Percentiles rank a stretch among this genome's conserved stretches.
These are phyloP conservation scores for Rugonectria rugulosa DNA, from an alignment of 2,329 filamentous ascomycete genomes.

Conservation along the genomic window DNA sequence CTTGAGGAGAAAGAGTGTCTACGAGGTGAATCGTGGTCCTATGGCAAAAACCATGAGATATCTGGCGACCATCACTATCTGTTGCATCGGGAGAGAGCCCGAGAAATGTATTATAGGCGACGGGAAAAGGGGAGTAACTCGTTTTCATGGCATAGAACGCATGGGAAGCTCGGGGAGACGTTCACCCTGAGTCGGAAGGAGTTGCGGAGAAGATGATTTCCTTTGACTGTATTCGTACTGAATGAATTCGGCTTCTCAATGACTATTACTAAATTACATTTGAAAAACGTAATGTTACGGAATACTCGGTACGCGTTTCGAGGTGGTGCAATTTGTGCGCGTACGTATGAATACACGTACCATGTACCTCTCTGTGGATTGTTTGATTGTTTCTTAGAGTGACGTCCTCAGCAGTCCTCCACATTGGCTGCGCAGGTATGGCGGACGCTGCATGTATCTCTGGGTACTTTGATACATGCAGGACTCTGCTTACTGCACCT, in stretches of 20 bases:
- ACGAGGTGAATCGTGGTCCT: slow-evolving; percentile 10
- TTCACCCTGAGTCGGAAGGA: not conserved
- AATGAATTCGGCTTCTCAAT: not conserved
- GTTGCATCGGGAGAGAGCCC: not conserved
- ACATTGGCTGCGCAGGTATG: not conserved
- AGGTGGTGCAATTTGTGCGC: not conserved
- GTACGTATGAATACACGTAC: not conserved
- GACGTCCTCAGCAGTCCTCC: too few relatives aligned
- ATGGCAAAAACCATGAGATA: slow-evolving; percentile 11
- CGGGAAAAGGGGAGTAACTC: slow-evolving; percentile 13
- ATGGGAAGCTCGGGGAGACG: not conserved
- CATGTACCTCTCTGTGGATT: too few relatives aligned
- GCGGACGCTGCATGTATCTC: not conserved
- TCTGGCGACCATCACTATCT: slow-evolving; percentile 13
- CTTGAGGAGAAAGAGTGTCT: slow-evolving; percentile 7
- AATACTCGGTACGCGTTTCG: not conserved
- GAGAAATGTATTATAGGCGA: slow-evolving; percentile 16
- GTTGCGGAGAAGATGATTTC: slow-evolving; percentile 3
- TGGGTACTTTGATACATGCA: too few relatives aligned
- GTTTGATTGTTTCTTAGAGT: too few relatives aligned
- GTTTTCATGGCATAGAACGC: slow-evolving; percentile 4
- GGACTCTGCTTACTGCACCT: too few relatives aligned
- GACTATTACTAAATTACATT: not conserved
- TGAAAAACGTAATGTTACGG: not conserved
- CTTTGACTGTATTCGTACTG: not conserved